phyloP scores from a whole-genome alignment of 805 yeast species.

The Wickerhamomyces chambardii region DNA sequence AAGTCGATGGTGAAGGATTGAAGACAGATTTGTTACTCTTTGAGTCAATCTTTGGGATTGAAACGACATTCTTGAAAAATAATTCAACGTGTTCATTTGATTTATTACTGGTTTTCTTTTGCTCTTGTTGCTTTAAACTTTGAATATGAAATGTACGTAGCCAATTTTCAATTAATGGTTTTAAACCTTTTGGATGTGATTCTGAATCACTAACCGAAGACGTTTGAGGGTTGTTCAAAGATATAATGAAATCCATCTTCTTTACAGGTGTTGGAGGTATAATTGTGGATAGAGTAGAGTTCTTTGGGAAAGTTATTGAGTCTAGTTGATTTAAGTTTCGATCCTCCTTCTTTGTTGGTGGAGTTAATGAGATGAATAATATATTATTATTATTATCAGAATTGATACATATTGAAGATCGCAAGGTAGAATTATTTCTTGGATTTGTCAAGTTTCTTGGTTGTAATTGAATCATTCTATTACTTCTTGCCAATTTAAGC shows the following conservation, averaged over 20 bases:
- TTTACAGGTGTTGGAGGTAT: slow-evolving; percentile 65
- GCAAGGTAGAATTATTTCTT: neutral
- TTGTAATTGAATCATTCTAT: neutral
- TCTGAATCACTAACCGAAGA: slow-evolving; percentile 13
- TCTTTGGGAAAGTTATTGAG: slow-evolving; percentile 34
- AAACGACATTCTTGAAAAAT: slow-evolving; percentile 17
- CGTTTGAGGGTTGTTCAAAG: too few relatives aligned
- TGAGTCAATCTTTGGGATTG: slow-evolving; percentile 12
- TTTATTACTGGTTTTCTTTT: too few relatives aligned
- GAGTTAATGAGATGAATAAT: slow-evolving; percentile 12
- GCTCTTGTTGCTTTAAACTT: slow-evolving; percentile 3
- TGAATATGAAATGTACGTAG: slow-evolving; percentile 10
- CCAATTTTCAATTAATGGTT: slow-evolving; percentile 13
- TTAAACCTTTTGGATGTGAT: slow-evolving; percentile 12
- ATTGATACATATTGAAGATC: neutral
- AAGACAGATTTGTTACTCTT: neutral
- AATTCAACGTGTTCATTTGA: slow-evolving; percentile 12
- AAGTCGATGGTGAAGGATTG: too few relatives aligned
- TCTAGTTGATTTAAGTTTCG: slow-evolving; percentile 15
- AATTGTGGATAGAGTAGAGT: slow-evolving; percentile 31
- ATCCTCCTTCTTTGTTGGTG: too few relatives aligned
- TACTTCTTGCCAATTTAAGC: neutral
- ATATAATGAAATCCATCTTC: slow-evolving; percentile 38
- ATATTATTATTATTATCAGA: slow-evolving; percentile 1
- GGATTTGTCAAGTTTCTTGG: neutral